Evolutionary conservation across 441 rosid species (phyloP).

Genomic region (Melastoma candidum): DNA sequence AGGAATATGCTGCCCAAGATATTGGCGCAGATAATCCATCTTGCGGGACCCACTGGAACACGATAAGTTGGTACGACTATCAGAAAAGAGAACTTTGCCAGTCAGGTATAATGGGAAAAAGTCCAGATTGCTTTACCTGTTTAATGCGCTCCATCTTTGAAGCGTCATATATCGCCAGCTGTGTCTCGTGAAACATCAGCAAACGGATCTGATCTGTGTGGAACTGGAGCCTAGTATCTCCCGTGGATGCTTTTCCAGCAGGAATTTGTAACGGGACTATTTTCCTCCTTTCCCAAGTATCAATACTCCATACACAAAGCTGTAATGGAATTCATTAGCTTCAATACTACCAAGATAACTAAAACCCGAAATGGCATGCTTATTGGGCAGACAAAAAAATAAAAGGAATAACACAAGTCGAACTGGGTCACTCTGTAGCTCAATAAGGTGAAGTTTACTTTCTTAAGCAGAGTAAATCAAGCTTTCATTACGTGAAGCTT

Average conservation of each 20-base stretch:
- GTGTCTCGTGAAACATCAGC: slow-evolving; percentile 62
- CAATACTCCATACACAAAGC: slow-evolving; percentile 63
- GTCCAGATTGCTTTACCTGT: too few species aligned
- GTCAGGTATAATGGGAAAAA: too few species aligned
- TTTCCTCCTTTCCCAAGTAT: slow-evolving; percentile 75
- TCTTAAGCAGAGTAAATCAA: too few species aligned
- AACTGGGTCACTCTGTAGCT: too few species aligned
- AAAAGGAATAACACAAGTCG: too few species aligned
- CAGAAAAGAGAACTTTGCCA: too few species aligned
- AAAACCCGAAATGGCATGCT: too few species aligned
- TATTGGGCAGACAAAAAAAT: too few species aligned
- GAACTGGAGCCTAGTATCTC: slow-evolving; percentile 72
- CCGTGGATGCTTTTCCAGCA: slow-evolving; percentile 36
- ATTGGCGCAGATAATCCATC: slow-evolving; percentile 62
- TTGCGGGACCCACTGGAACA: slow-evolving; percentile 79
- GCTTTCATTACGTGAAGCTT: too few species aligned
- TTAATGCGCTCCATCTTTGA: too few species aligned
- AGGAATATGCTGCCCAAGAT: slow-evolving; percentile 65
- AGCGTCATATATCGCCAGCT: slow-evolving; percentile 43
- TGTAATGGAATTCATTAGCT: slow-evolving; percentile 13
- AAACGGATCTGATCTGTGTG: slow-evolving; percentile 61
- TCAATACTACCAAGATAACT: not conserved
- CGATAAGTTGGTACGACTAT: not conserved
- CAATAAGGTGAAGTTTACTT: too few species aligned
- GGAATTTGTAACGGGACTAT: slow-evolving; percentile 41